Percentiles rank a stretch among this genome's conserved stretches.
Evolutionary conservation across 2,329 filamentous ascomycete species (phyloP).

Genomic region (Venturia effusa): DNA sequence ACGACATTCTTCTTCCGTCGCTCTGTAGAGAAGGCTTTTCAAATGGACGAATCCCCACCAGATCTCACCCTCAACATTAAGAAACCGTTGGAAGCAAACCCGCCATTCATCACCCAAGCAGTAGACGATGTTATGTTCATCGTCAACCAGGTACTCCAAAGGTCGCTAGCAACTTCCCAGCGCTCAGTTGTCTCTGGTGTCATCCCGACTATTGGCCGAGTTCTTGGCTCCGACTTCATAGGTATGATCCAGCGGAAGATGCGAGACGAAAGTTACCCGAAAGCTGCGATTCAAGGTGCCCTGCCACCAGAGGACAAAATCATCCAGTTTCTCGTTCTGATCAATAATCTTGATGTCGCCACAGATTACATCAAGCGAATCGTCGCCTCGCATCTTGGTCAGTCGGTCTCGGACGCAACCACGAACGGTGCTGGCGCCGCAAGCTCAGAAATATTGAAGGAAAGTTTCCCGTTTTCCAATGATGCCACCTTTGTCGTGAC

Average conservation of each 20-base stretch:
- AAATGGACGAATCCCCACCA: constrained; percentile 77
- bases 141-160: constrained; percentile 80
- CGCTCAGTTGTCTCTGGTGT: constrained; percentile 66
- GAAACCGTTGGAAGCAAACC: constrained; percentile 61
- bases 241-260: constrained; percentile 97
- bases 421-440: constrained; percentile 29
- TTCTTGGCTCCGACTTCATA: constrained; percentile 82
- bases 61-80: constrained; percentile 68
- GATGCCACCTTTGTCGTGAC: constrained; percentile 61
- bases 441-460: constrained; percentile 22
- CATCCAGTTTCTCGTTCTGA: constrained; percentile 78
- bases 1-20: constrained; percentile 94
- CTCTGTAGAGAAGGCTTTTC: constrained; percentile 94
- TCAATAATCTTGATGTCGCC: constrained; percentile 90
- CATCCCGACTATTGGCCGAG: constrained; percentile 64
- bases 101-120: constrained; percentile 86
- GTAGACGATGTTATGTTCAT: constrained; percentile 99
- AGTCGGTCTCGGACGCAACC: constrained; percentile 10
- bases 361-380: constrained; percentile 87
- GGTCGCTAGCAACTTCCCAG: constrained; percentile 78
- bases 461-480: constrained; percentile 69
- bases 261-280: constrained; percentile 90
- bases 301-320: constrained; percentile 82
- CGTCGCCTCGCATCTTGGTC: constrained; percentile 54
- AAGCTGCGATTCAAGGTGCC: constrained; percentile 63